Evolutionary conservation across 306 rosid genomes (phyloP).

Genomic region (Crotalaria pallida): DNA sequence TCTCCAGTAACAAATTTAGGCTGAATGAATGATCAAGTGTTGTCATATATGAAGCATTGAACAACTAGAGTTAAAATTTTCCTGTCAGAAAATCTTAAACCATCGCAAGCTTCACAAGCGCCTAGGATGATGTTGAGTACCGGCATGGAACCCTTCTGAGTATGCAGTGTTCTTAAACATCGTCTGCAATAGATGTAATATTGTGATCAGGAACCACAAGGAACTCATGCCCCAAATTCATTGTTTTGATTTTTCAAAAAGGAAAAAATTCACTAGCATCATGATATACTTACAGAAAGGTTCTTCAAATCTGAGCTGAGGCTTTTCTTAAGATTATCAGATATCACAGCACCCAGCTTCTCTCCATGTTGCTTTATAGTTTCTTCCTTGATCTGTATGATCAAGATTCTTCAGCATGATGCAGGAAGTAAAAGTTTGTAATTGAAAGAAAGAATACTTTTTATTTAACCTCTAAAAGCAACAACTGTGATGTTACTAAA

Average conservation of each 20-base stretch:
- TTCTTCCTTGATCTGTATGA: conserved; percentile 62
- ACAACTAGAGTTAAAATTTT: neutral
- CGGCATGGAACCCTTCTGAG: conserved; percentile 90
- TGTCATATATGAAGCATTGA: neutral
- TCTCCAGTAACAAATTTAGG: neutral
- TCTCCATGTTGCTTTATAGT: conserved; percentile 54
- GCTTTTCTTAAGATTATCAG: conserved; percentile 48
- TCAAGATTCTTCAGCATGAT: conserved; percentile 13
- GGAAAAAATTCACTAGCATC: neutral
- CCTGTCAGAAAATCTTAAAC: neutral
- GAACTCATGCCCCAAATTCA: neutral
- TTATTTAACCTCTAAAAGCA: conserved; percentile 64
- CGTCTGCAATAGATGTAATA: conserved; percentile 44
- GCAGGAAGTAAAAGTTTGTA: neutral
- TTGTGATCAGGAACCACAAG: neutral
- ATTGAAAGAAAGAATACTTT: neutral
- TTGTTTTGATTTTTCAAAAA: neutral
- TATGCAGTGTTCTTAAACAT: conserved; percentile 72
- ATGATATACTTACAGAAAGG: conserved; percentile 65
- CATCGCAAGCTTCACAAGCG: conserved; percentile 10
- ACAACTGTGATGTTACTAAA: conserved; percentile 58
- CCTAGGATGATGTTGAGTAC: conserved; percentile 41
- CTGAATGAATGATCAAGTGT: neutral
- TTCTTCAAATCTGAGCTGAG: conserved; percentile 66
- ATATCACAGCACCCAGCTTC: conserved; percentile 51